Percentiles rank a stretch among this genome's conserved stretches.
Conservation (phyloP, 2,329 filamentous ascomycete genomes). For the Nothophoma quercina region DNA sequence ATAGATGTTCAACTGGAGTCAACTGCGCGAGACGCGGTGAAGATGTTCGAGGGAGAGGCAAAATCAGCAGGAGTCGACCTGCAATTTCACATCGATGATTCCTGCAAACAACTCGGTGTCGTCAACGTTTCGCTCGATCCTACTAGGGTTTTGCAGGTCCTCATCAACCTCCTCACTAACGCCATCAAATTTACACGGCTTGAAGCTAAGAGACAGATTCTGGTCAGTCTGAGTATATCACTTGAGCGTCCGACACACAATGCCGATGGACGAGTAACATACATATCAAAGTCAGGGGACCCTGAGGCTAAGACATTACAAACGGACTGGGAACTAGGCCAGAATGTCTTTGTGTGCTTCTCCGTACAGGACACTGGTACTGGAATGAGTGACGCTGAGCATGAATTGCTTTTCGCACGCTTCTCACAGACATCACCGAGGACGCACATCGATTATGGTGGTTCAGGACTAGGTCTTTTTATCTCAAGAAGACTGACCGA, state of each 20-base stretch:
- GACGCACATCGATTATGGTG: slow-evolving; percentile 49
- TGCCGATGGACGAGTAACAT: slow-evolving; percentile 32
- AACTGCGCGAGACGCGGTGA: slow-evolving; percentile 44
- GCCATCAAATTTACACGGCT: slow-evolving; percentile 56
- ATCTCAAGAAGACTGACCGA: slow-evolving; percentile 41
- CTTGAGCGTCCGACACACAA: slow-evolving; percentile 41
- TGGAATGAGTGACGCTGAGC: slow-evolving; percentile 49
- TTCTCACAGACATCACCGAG: slow-evolving; percentile 44
- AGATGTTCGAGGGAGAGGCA: slow-evolving; percentile 50
- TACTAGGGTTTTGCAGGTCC: slow-evolving; percentile 51
- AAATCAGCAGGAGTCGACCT: slow-evolving; percentile 39
- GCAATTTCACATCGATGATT: slow-evolving; percentile 44
- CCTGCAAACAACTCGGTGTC: slow-evolving; percentile 43
- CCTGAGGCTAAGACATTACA: slow-evolving; percentile 26
- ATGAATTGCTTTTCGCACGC: slow-evolving; percentile 42
- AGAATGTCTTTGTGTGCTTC: slow-evolving; percentile 46
- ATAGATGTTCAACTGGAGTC: slow-evolving; percentile 47
- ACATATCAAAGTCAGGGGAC: slow-evolving; percentile 18
- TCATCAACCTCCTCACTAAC: slow-evolving; percentile 51
- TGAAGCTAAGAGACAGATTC: slow-evolving; percentile 39
- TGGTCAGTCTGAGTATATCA: slow-evolving; percentile 46
- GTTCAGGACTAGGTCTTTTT: slow-evolving; percentile 45
- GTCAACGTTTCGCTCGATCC: slow-evolving; percentile 53
- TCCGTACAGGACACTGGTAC: slow-evolving; percentile 51
- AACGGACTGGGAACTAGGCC: slow-evolving; percentile 46